phyloP scores from a whole-genome alignment of 2,329 filamentous ascomycete species.

The Fusarium albidum region DNA sequence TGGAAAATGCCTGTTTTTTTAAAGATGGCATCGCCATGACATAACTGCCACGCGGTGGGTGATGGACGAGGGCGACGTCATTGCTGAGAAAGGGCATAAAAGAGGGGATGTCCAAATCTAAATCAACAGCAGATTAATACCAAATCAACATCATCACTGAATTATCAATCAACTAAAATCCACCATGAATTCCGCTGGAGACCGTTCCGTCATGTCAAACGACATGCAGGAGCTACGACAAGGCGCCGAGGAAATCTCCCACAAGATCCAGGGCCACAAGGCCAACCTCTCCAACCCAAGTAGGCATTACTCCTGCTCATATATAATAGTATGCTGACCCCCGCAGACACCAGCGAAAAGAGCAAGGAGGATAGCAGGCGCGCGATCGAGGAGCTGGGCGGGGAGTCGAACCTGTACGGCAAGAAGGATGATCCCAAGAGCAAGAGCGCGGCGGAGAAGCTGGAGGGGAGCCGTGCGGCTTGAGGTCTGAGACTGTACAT shows the following conservation, averaged over 20 bases:
- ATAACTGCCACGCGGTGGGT: conserved; percentile 16
- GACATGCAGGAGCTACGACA: conserved; percentile 51
- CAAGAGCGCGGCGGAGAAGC: conserved; percentile 50
- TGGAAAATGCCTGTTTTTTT: conserved; percentile 19
- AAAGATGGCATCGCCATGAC: conserved; percentile 15
- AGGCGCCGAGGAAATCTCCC: conserved; percentile 39
- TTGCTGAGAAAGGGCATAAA: conserved; percentile 5
- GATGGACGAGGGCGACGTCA: conserved; percentile 23
- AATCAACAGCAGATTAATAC: background rate
- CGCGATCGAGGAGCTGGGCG: conserved; percentile 52
- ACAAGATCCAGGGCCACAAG: conserved; percentile 51
- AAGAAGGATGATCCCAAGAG: conserved; percentile 51
- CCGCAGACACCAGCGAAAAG: conserved; percentile 53
- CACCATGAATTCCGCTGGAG: conserved; percentile 44
- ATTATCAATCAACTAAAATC: conserved; percentile 3
- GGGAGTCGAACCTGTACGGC: conserved; percentile 53
- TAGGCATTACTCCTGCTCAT: conserved; percentile 25
- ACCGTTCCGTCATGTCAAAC: conserved; percentile 50
- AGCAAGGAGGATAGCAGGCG: conserved; percentile 55
- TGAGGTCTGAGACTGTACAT: too few species aligned
- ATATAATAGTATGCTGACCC: conserved; percentile 2
- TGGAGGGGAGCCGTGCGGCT: conserved; percentile 48
- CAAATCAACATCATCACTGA: background rate
- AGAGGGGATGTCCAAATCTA: background rate
- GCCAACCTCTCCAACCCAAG: conserved; percentile 58